phyloP scores from a whole-genome alignment of 2,329 filamentous ascomycete species.

The Uncinocarpus reesii region DNA sequence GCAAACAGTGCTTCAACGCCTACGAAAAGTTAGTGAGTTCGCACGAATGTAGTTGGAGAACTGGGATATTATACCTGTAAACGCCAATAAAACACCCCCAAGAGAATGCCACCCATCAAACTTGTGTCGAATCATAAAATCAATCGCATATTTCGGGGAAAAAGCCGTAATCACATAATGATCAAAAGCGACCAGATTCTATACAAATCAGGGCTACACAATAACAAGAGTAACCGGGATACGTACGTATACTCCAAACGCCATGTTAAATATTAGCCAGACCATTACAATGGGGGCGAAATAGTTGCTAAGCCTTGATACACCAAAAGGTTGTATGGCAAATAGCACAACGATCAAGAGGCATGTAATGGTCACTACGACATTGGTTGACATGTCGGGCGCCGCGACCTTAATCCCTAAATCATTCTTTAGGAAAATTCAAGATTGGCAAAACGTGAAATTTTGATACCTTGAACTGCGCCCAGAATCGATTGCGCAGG shows the following conservation, averaged over 20 bases:
- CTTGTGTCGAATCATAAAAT: constrained; percentile 42
- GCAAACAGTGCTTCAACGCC: constrained; percentile 72
- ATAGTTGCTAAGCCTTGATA: constrained; percentile 28
- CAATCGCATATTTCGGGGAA: constrained; percentile 40
- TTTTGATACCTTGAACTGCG: constrained; percentile 40
- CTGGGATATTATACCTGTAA: constrained; percentile 42
- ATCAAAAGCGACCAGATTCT: constrained; percentile 40
- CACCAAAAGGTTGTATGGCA: constrained; percentile 46
- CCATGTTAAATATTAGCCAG: constrained; percentile 45
- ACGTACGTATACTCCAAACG: constrained; percentile 44
- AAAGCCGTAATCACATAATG: constrained; percentile 44
- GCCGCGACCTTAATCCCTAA: constrained; percentile 17
- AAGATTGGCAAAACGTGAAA: neutral
- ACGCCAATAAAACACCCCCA: constrained; percentile 58
- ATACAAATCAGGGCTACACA: constrained; percentile 4
- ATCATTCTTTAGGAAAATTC: neutral
- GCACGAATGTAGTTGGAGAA: neutral
- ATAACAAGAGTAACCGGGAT: neutral
- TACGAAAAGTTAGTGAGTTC: neutral
- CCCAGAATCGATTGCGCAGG: constrained; percentile 49
- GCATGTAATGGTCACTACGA: constrained; percentile 15
- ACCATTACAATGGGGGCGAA: constrained; percentile 49
- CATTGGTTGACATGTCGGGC: constrained; percentile 13
- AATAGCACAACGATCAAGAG: constrained; percentile 41
- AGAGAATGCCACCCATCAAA: constrained; percentile 44